Percentiles rank a stretch among this genome's conserved stretches.
Conservation (phyloP, 2,329 filamentous ascomycete genomes). For the Camptophora hylomeconis region DNA sequence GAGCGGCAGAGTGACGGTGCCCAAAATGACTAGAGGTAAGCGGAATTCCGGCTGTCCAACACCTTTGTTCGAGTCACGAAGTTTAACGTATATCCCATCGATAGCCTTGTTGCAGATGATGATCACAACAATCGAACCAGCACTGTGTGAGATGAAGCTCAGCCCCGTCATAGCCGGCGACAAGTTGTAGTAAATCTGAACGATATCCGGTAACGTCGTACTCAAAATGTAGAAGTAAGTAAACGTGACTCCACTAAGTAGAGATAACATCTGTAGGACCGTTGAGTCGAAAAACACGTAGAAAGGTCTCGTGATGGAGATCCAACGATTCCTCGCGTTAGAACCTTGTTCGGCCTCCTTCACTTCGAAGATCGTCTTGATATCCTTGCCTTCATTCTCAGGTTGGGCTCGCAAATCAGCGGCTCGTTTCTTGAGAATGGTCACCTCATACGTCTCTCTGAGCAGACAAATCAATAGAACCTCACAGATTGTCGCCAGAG, state of each 20-base stretch:
- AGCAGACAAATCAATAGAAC: slow-evolving; percentile 19
- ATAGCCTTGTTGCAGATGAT: slow-evolving; percentile 13
- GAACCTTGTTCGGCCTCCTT: slow-evolving; percentile 4
- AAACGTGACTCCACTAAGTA: slow-evolving; percentile 35
- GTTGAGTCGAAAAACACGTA: slow-evolving; percentile 45
- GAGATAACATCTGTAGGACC: slow-evolving; percentile 36
- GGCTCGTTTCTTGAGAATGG: slow-evolving; percentile 20
- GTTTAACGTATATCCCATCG: slow-evolving; percentile 17
- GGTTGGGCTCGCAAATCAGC: slow-evolving; percentile 19
- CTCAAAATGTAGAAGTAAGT: slow-evolving; percentile 33
- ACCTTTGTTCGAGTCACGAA: slow-evolving; percentile 20
- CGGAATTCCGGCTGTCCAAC: slow-evolving; percentile 27
- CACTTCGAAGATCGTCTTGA: slow-evolving; percentile 13
- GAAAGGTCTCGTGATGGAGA: slow-evolving; percentile 39
- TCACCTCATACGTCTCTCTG: slow-evolving; percentile 22
- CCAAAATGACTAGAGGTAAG: slow-evolving; percentile 35
- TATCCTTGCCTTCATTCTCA: slow-evolving; percentile 11
- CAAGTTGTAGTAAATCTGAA: slow-evolving; percentile 20
- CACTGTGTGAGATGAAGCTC: slow-evolving; percentile 15
- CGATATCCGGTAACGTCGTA: slow-evolving; percentile 24
- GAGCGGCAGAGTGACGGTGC: slow-evolving; percentile 23
- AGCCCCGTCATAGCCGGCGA: slow-evolving; percentile 18
- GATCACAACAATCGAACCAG: slow-evolving; percentile 18
- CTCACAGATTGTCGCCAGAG: slow-evolving; percentile 10
- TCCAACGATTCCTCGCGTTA: slow-evolving; percentile 20